Conservation (phyloP, 2,329 filamentous ascomycete species). For the Sporothrix schenckii region DNA sequence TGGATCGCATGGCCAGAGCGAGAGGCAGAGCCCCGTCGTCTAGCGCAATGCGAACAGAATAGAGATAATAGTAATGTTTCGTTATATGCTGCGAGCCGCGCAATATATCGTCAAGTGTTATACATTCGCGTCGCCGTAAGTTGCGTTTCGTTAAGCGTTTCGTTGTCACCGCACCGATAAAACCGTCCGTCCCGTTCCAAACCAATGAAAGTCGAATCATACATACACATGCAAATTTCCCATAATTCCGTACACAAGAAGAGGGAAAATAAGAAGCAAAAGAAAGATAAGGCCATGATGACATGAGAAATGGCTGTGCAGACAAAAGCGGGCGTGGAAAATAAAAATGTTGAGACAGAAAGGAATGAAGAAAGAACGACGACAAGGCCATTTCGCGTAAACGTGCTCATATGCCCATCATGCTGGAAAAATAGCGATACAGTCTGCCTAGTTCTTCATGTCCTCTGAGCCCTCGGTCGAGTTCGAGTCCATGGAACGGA, state of each 20-base stretch:
- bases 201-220: background rate
- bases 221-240: slow-evolving; percentile 25
- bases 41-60: background rate
- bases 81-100: slow-evolving; percentile 32
- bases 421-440: background rate
- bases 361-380: background rate
- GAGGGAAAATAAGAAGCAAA: background rate
- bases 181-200: slow-evolving; percentile 1
- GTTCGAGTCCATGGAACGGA: slow-evolving; percentile 61
- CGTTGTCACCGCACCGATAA: slow-evolving; percentile 15
- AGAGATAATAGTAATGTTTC: background rate
- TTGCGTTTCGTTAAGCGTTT: slow-evolving; percentile 22
- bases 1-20: background rate
- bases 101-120: slow-evolving; percentile 29
- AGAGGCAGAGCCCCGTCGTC: background rate
- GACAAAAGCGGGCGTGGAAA: background rate
- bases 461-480: slow-evolving; percentile 58
- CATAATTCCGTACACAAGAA: slow-evolving; percentile 13
- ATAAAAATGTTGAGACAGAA: background rate
- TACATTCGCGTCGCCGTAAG: slow-evolving; percentile 34
- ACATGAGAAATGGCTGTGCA: slow-evolving; percentile 22
- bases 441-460: slow-evolving; percentile 39
- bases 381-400: slow-evolving; percentile 16
- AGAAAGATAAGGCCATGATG: background rate
- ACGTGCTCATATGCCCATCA: slow-evolving; percentile 20